phyloP scores from a whole-genome alignment of 208 protist genomes.

The Leishmania mexicana region DNA sequence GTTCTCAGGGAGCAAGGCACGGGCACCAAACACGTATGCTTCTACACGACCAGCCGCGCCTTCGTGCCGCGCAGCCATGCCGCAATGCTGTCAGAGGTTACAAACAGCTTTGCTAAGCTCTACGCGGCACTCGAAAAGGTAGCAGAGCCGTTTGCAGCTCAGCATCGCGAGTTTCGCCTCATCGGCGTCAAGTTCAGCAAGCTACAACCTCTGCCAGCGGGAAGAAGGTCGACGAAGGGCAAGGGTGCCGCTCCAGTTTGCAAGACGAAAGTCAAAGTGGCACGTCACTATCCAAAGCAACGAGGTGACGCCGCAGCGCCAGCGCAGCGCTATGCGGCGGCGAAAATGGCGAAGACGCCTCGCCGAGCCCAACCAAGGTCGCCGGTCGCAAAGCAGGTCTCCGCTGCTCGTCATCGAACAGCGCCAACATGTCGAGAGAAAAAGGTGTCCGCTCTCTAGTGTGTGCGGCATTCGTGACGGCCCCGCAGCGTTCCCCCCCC shows the following conservation, averaged over 20 bases:
- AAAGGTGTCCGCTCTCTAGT: not conserved
- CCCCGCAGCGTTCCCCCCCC: too few species aligned
- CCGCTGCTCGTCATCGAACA: not conserved
- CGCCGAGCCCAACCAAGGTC: not conserved
- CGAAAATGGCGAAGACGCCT: not conserved
- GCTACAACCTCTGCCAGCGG: slow-evolving; percentile 11
- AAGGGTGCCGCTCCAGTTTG: too few species aligned
- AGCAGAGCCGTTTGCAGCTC: slow-evolving; percentile 19
- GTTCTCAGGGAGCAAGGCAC: slow-evolving; percentile 31
- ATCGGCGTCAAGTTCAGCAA: slow-evolving; percentile 44
- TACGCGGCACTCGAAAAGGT: slow-evolving; percentile 18
- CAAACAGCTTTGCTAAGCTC: slow-evolving; percentile 29
- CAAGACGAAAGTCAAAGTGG: too few species aligned
- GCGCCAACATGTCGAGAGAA: not conserved
- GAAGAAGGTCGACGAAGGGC: too few species aligned
- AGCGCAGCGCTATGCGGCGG: not conserved
- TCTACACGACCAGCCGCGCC: slow-evolving; percentile 35
- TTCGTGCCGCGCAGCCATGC: slow-evolving; percentile 32
- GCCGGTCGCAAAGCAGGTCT: not conserved
- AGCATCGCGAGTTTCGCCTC: slow-evolving; percentile 41
- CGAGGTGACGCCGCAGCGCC: not conserved
- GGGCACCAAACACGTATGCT: slow-evolving; percentile 25
- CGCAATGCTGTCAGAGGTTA: slow-evolving; percentile 38
- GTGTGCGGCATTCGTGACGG: not conserved
- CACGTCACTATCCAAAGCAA: too few species aligned